These are phyloP conservation scores for Dillenia suffruticosa DNA, from an alignment of 164 flowering plant species.

Conservation along the genomic window DNA sequence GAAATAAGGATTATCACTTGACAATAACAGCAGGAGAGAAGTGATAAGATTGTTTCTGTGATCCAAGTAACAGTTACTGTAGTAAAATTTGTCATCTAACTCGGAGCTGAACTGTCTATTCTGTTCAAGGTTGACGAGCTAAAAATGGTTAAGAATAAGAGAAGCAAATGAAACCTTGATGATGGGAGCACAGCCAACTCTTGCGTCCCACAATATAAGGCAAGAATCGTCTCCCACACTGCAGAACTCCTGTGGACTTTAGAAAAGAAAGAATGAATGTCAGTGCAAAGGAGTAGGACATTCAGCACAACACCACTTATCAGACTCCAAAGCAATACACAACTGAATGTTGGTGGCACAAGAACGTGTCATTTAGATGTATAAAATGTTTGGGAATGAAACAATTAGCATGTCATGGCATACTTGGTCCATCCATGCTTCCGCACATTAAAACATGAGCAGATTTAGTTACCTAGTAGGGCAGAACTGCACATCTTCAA, in stretches of 20 bases:
- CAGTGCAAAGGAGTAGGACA: slow-evolving; percentile 9
- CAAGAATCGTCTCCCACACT: slow-evolving; percentile 99
- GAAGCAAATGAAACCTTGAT: slow-evolving; percentile 47
- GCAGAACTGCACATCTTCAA: slow-evolving; percentile 97
- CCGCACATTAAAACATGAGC: no score
- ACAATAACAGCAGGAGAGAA: no score
- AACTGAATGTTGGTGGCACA: not conserved
- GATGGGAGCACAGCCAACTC: slow-evolving; percentile 64
- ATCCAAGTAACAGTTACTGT: no score
- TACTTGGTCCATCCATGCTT: no score
- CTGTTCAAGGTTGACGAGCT: not conserved
- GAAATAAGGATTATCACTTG: no score
- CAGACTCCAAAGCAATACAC: not conserved
- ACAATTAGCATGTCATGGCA: no score
- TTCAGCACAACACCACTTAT: not conserved
- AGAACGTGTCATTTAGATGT: not conserved
- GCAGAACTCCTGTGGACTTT: slow-evolving; percentile 89
- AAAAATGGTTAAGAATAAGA: not conserved
- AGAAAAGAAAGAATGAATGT: slow-evolving; percentile 16
- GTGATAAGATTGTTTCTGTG: no score
- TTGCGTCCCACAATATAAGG: slow-evolving; percentile 96
- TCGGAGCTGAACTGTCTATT: not conserved
- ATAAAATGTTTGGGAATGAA: no score
- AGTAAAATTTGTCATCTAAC: no score
- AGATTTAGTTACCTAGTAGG: slow-evolving; percentile 71